Conservation (phyloP, 2,329 filamentous ascomycete genomes). For the Aspergillus piperis region DNA sequence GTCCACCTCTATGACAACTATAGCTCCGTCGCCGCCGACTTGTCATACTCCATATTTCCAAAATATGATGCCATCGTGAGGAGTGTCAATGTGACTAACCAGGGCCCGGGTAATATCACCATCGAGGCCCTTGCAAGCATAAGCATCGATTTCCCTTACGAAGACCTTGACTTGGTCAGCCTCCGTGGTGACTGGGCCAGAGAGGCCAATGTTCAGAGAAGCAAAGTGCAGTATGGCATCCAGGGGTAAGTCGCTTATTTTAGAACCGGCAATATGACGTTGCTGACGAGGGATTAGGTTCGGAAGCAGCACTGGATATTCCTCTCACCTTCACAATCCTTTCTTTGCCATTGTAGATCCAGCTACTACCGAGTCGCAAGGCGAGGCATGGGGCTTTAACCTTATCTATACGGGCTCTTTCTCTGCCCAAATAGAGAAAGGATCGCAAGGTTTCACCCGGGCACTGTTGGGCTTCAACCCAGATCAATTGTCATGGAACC, state of each 20-base stretch:
- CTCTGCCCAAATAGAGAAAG: slow-evolving; percentile 61
- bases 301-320: slow-evolving; percentile 62
- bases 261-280: no score
- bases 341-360: slow-evolving; percentile 62
- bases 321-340: slow-evolving; percentile 65
- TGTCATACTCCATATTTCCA: slow-evolving; percentile 66
- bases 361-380: slow-evolving; percentile 60
- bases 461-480: slow-evolving; percentile 64
- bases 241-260: slow-evolving; percentile 48
- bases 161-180: slow-evolving; percentile 64
- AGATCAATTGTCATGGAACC: slow-evolving; percentile 59
- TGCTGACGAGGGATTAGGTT: slow-evolving; percentile 47
- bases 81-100: slow-evolving; percentile 63
- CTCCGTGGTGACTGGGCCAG: slow-evolving; percentile 65
- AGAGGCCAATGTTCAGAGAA: slow-evolving; percentile 57
- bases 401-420: slow-evolving; percentile 67
- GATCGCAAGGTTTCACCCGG: slow-evolving; percentile 63
- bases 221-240: slow-evolving; percentile 58
- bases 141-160: slow-evolving; percentile 61
- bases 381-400: slow-evolving; percentile 66
- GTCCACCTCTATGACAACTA: slow-evolving; percentile 61
- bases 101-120: slow-evolving; percentile 54
- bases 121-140: slow-evolving; percentile 62
- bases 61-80: slow-evolving; percentile 62
- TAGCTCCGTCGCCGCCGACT: slow-evolving; percentile 58